Base-by-base conservation (phyloP, 305 asterid species). In the Solanum aculeatissimum region DNA sequence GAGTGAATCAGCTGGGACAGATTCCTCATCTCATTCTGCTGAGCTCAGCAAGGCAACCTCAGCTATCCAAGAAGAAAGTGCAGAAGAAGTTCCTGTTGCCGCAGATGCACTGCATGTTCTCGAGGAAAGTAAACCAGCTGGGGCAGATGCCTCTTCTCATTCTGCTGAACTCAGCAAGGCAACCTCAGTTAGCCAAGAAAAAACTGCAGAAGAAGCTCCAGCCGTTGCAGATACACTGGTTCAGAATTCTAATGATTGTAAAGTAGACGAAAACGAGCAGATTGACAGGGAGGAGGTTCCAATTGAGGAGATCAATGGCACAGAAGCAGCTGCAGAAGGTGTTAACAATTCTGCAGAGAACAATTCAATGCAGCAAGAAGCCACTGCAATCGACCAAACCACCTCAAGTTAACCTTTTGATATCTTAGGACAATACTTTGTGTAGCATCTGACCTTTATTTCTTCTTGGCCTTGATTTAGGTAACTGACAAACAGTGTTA, bases 301-400 rank as follows among this genome's bases (percentile, higher is more conserved):
- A 19, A 69, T 69, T 69, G 78, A 69, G 78, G 53, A 69, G 53
- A 69, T 38, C 78, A 69, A 38, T 38, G 78, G 78, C 53, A 10
- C 51, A 82, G 86, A 66, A 86, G 84, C 89, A 9, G 63, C 83
- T 69, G 35, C 47, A 16, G 88, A 29, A 29, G 87, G 57, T 87
- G 87, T 83, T 15, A 85, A 38, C 57, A 85, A 35, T 35, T 35
- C 40, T 35, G 40, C 5, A 35, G 40, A 35, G 40, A 4, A 35
- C 0, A 47, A 40, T 13, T 21, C 10, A 0, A 40, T 38, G 43
- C 35, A 13, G 43, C 45, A 80, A 68, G 54, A 85, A 80, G 45
- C 74, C 53, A 80, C 75, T 4, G 9, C 38, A 14, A 55, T 47
- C 25, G 15, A 55, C 68, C 77, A 57, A 18, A 43, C 32, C 42